Evolutionary conservation across 148 eudicot genomes (phyloP).

Genomic region (Drosera capensis): DNA sequence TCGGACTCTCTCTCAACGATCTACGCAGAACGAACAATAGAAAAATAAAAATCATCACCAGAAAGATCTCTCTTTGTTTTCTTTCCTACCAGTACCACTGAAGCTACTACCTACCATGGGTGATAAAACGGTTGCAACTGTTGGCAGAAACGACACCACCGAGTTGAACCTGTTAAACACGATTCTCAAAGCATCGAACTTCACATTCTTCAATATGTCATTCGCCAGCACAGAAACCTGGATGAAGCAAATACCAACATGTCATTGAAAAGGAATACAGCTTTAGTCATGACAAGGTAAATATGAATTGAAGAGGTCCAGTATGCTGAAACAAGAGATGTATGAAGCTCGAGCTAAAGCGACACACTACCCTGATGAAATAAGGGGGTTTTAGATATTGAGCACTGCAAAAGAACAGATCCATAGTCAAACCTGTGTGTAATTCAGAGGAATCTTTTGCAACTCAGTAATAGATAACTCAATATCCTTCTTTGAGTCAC

Average conservation of each 20-base stretch:
- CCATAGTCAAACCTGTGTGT: constrained; percentile 52
- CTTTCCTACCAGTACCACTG: neutral
- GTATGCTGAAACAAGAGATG: no score
- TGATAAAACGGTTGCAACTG: constrained; percentile 66
- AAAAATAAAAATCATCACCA: neutral
- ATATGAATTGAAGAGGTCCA: neutral
- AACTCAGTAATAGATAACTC: constrained; percentile 52
- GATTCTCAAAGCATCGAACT: constrained; percentile 87
- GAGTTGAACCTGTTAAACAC: constrained; percentile 82
- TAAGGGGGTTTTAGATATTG: neutral
- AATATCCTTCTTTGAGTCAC: constrained; percentile 73
- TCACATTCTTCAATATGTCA: constrained; percentile 83
- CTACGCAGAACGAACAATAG: constrained; percentile 12
- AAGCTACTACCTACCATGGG: constrained; percentile 50
- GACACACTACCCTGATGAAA: neutral
- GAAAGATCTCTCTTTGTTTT: no score
- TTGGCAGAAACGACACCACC: constrained; percentile 75
- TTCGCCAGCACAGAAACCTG: constrained; percentile 88
- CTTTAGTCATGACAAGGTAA: neutral
- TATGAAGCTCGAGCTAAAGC: no score
- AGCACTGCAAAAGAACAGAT: neutral
- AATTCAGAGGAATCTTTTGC: constrained; percentile 81
- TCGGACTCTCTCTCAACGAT: constrained; percentile 76
- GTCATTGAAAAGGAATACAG: neutral
- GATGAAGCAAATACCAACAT: constrained; percentile 1